These are phyloP conservation scores for Alternaria sp. DNA, from an alignment of 2,329 filamentous ascomycete genomes.

Conservation along the genomic window DNA sequence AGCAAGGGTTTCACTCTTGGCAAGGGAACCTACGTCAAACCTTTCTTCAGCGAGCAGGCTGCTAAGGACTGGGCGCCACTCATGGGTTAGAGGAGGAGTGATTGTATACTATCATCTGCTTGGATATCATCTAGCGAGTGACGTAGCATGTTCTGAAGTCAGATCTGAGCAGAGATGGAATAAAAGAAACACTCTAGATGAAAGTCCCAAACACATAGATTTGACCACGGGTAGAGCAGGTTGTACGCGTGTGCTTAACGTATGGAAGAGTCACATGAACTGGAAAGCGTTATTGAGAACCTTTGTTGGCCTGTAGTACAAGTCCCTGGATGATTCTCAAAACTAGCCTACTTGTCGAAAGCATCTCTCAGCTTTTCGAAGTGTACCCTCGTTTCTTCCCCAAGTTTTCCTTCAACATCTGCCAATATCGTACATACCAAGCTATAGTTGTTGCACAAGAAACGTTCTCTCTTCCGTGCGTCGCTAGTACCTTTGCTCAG, in stretches of 20 bases:
- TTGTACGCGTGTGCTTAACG: not conserved
- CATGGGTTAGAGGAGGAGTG: conserved; percentile 17
- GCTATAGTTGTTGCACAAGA: conserved; percentile 96
- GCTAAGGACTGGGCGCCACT: conserved; percentile 31
- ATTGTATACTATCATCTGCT: not conserved
- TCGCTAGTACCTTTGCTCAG: conserved; percentile 80
- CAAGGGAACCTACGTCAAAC: conserved; percentile 24
- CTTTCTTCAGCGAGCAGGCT: conserved; percentile 32
- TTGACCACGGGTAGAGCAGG: not conserved
- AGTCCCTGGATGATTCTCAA: not conserved
- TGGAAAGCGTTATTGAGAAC: not conserved
- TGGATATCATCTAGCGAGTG: not conserved
- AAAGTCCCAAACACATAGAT: not conserved
- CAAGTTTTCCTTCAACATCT: conserved; percentile 75
- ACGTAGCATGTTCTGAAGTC: not conserved
- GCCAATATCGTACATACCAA: conserved; percentile 89
- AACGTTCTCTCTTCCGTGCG: conserved; percentile 81
- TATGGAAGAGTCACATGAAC: not conserved
- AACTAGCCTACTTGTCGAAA: conserved; percentile 38
- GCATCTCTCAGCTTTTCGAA: conserved; percentile 69
- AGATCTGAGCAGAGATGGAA: not conserved
- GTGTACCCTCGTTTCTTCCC: conserved; percentile 76
- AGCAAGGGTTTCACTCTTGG: conserved; percentile 30
- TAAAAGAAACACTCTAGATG: not conserved
- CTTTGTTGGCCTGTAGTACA: not conserved